Base-by-base conservation (phyloP, 768 basidiomycete genomes). In the Pulveroboletus frians region DNA sequence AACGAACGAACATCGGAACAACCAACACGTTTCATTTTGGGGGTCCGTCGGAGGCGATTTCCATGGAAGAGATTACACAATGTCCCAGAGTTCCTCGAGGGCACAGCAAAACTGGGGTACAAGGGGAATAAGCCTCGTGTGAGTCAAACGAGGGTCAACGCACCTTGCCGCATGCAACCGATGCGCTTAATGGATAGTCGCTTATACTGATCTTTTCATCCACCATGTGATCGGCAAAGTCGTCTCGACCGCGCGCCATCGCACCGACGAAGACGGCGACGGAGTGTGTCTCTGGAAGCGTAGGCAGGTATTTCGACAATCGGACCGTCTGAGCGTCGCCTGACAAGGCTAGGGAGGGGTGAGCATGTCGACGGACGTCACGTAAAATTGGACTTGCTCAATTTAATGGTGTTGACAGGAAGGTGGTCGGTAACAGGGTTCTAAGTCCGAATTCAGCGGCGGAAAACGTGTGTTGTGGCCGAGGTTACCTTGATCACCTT, bases 191-290 rank as follows among this genome's bases (percentile, higher is more conserved):
- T 3, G 91, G 80, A 70, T 94, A 99, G 59, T 96, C 85, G 60
- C 90, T 93, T 69, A 99, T 92, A 54, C 90, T 83, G 59, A 98
- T 92, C 73, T 99, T 99, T 70, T 95, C 85, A 64, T 99, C 96
- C 0, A 97, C 88, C 57, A 88, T 74, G 20, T 80, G 86, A 69
- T 99, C 96, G 13, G 96, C 96, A 72, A 99, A 99, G 71, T 95
- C 91, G 58, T 99, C 96, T 43, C 80, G 83, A 10, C 95, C 95
- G 50, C 95, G 77, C 6, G 95, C 95, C 95, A 99, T 99, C 18
- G 95, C 96, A 42, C 95, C 95, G 48, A 99, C 93, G 59, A 97
- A 96, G 47, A 99, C 88, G 15, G 92, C 93, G 46, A 99, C 73
- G 32, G 86, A 85, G 60, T 97, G 92, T 5, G 90, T 88, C 47